A percentile compares a stretch with the other conserved stretches of the same genome.
Evolutionary conservation across 2,329 filamentous ascomycete species (phyloP).

Genomic region (Phoma herbarum): DNA sequence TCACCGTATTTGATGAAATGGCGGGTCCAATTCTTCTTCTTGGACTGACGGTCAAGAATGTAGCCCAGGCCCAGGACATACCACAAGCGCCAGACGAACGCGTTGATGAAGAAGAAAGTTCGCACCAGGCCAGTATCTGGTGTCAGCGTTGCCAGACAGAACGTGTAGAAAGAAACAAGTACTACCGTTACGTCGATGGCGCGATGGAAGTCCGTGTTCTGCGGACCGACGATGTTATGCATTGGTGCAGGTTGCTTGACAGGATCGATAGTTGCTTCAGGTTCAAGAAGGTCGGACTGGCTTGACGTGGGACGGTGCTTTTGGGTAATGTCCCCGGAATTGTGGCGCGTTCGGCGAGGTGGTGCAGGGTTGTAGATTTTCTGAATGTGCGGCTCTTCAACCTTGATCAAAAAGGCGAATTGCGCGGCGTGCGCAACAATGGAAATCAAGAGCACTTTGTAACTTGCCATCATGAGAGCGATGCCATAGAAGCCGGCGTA

Average conservation of each 20-base stretch:
- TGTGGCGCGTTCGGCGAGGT: constrained; percentile 70
- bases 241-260: constrained; percentile 69
- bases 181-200: constrained; percentile 84
- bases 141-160: constrained; percentile 75
- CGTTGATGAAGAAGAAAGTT: constrained; percentile 81
- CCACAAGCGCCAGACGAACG: constrained; percentile 86
- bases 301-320: constrained; percentile 49
- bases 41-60: constrained; percentile 85
- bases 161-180: constrained; percentile 78
- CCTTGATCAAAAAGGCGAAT: constrained; percentile 87
- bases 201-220: constrained; percentile 88
- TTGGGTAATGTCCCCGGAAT: constrained; percentile 50
- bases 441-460: constrained; percentile 96
- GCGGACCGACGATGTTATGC: constrained; percentile 82
- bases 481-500: constrained; percentile 99
- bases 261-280: constrained; percentile 52
- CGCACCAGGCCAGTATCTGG: constrained; percentile 80
- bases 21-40: constrained; percentile 91
- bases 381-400: constrained; percentile 98
- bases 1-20: constrained; percentile 98
- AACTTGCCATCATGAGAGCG: constrained; percentile 97
- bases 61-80: constrained; percentile 88
- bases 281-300: constrained; percentile 51
- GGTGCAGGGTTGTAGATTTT: constrained; percentile 94
- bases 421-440: constrained; percentile 94